Conservation (phyloP, 768 basidiomycete genomes). For the Suillus plorans region DNA sequence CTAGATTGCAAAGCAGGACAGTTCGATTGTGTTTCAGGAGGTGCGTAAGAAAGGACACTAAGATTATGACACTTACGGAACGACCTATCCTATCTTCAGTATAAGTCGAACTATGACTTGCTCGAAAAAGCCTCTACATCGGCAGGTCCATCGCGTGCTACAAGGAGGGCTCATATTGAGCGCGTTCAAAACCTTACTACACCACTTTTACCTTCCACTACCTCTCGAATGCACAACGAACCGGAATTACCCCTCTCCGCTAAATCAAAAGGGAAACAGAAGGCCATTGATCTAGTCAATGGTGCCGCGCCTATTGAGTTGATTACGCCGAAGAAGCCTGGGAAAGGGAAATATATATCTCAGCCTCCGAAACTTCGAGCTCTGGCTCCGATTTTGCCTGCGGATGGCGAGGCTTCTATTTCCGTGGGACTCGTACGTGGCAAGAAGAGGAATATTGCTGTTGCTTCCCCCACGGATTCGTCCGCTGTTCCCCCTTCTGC, state of each 20-base stretch:
- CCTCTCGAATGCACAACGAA: conserved; percentile 11
- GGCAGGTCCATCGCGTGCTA: conserved; percentile 54
- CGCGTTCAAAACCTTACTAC: conserved; percentile 45
- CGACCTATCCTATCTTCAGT: conserved; percentile 38
- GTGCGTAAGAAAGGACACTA: conserved; percentile 41
- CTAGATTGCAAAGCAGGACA: conserved; percentile 73
- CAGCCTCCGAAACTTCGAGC: conserved; percentile 1
- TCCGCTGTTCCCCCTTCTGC: conserved; percentile 20
- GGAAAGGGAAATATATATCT: conserved; percentile 23
- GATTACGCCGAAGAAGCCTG: conserved; percentile 20
- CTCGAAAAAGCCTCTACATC: conserved; percentile 43
- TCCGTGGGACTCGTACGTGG: neutral
- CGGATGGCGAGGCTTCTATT: conserved; percentile 1
- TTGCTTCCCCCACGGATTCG: conserved; percentile 8
- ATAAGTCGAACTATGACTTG: conserved; percentile 62
- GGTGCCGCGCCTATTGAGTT: neutral
- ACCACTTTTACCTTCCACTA: conserved; percentile 19
- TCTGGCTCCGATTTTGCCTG: neutral
- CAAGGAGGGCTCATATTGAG: conserved; percentile 58
- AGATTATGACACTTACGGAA: conserved; percentile 7
- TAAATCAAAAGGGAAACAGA: conserved; percentile 35
- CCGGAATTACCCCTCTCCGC: conserved; percentile 18
- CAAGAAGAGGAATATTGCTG: conserved; percentile 1
- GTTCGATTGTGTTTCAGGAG: conserved; percentile 68
- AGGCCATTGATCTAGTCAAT: conserved; percentile 16